Percentiles rank a stretch among this genome's conserved stretches.
Conservation (phyloP, 176 grass and related monocot genomes). For the Ensete ventricosum region DNA sequence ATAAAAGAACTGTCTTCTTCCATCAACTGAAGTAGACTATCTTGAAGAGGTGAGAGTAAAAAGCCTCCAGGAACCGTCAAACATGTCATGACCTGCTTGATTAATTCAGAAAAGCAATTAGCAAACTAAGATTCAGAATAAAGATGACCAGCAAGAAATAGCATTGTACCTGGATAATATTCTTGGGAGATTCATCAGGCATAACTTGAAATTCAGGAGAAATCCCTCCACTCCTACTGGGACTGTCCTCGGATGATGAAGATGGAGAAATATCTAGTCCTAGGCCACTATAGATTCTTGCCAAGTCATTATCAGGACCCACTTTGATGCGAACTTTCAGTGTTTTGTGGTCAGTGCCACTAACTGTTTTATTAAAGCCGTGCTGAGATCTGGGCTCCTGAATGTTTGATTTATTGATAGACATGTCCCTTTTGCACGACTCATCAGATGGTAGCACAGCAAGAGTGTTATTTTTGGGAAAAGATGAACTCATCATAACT, state of each 20-base stretch:
- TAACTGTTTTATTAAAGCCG: slow-evolving; percentile 37
- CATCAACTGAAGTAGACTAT: slow-evolving; percentile 45
- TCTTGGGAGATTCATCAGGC: slow-evolving; percentile 60
- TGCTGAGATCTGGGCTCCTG: slow-evolving; percentile 24
- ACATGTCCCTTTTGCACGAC: slow-evolving; percentile 38
- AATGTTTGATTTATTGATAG: slow-evolving; percentile 20
- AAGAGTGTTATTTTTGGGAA: slow-evolving; percentile 39
- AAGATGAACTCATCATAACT: slow-evolving; percentile 31
- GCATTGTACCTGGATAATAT: slow-evolving; percentile 77
- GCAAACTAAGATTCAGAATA: background rate
- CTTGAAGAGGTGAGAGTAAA: slow-evolving; percentile 63
- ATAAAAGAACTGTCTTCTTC: slow-evolving; percentile 42
- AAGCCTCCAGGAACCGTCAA: slow-evolving; percentile 54
- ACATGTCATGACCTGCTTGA: slow-evolving; percentile 76
- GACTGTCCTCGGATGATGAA: slow-evolving; percentile 79
- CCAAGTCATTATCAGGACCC: slow-evolving; percentile 48
- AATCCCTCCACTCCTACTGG: slow-evolving; percentile 38
- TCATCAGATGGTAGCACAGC: slow-evolving; percentile 33
- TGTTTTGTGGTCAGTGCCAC: slow-evolving; percentile 50
- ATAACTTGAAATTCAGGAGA: slow-evolving; percentile 50
- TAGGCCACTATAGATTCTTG: slow-evolving; percentile 79
- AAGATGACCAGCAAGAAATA: slow-evolving; percentile 9
- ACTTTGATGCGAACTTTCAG: slow-evolving; percentile 98
- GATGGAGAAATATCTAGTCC: slow-evolving; percentile 88
- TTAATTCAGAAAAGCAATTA: slow-evolving; percentile 20